phyloP scores from a whole-genome alignment of 306 rosid species.

The Inga leiocalycina region DNA sequence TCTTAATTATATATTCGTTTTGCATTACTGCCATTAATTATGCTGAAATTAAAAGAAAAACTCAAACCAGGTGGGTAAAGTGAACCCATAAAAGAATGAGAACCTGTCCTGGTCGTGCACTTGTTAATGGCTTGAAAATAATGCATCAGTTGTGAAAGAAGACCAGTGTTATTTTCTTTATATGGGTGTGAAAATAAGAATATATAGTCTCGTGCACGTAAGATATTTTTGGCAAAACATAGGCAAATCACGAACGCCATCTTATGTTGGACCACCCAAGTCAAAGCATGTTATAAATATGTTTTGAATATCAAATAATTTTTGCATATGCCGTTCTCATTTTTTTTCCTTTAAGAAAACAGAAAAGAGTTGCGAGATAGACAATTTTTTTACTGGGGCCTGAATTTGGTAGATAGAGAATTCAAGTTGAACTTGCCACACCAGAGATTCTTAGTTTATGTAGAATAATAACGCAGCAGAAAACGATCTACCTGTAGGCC shows the following conservation, averaged over 20 bases:
- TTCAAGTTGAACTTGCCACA: conserved; percentile 22
- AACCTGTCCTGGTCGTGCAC: neutral
- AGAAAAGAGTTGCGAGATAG: conserved; percentile 17
- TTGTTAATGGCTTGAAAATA: neutral
- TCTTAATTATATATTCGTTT: no score
- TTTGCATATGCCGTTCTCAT: neutral
- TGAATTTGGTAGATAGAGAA: conserved; percentile 32
- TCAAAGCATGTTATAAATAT: neutral
- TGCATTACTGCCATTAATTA: neutral
- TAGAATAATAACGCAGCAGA: neutral
- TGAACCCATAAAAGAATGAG: neutral
- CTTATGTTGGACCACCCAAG: neutral
- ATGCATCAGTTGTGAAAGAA: neutral
- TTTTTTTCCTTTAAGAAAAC: neutral
- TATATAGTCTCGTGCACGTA: neutral
- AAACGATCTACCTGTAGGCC: conserved; percentile 15
- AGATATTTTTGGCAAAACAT: neutral
- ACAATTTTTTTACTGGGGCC: neutral
- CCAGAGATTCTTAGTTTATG: conserved; percentile 11
- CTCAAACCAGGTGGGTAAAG: neutral
- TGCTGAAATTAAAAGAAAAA: no score
- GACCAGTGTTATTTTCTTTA: neutral
- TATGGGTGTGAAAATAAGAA: neutral
- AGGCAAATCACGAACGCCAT: neutral
- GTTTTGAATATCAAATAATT: neutral